Base-by-base conservation (phyloP, 225 moss, liverwort and hornwort genomes). In the Straminergon stramineum region DNA sequence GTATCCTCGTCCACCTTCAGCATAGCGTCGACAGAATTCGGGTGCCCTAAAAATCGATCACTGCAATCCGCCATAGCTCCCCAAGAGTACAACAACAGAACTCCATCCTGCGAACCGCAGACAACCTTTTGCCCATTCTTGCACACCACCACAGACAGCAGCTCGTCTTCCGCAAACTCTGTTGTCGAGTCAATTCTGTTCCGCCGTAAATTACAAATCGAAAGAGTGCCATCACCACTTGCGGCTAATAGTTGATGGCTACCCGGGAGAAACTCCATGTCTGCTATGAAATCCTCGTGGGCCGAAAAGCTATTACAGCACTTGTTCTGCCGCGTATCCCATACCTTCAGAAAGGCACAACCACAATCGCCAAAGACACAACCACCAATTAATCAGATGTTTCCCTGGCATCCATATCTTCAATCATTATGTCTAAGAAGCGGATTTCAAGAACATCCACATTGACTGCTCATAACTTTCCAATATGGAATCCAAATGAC, bases 1-100 rank as follows among this genome's bases (percentile, higher is more conserved):
- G 96, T 96, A 51, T 99, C 99, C 91, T 99, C 97, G 83, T 99
- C 99, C 31, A 99, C 93, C 91, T 99, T 99, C 57, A 99, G 77
- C 83, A 99, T 80, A 20, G 99, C 97, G 77, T 99, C 97, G 18
- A 97, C 96, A 45, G 97, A 99, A 83, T 96, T 95, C 16, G 97
- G 99, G 88, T 99, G 99, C 81, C 99, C 99, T 80, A 97, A 39
- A 87, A 99, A 99, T 12, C 97, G 94, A 90, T 99, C 97, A 86
- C 97, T 99, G 94, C 97, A 99, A 90, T 99, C 97, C 79, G 89
- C 86, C 93, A 97, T 97, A 82, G 96, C 95, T n/a, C 97, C 97
- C 97, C 97, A 99, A 27, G 97, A 96, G 86, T 99, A 97, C 53
- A 99, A 90, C 88, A 99, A 92, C 32, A 99, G 87, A 34, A 96